Evolutionary conservation across 257 asterid species (phyloP), one percentile per base, ranked within the genome.

Genomic region (Coffea canephora): DNA sequence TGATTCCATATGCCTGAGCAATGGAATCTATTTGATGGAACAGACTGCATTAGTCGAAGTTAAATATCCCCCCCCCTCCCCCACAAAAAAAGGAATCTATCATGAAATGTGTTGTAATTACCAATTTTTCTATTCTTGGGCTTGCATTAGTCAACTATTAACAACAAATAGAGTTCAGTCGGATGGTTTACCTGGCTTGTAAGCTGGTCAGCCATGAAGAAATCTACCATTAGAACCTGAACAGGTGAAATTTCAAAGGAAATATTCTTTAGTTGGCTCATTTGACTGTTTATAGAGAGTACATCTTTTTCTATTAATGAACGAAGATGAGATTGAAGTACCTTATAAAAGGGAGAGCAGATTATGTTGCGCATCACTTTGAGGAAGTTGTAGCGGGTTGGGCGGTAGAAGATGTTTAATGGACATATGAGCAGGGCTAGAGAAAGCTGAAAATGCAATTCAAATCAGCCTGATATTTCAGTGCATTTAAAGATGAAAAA

Each of bases 201-300:
- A 1, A 96, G 91, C 79, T 96, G 99, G 85, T 96, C 98, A 59
- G 99, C 99, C 99, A 96, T 96, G 93, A 94, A 94, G 83, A 96
- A 92, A 52, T 96, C 98, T 1, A 90, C 99, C 96, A 96, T 34
- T 90, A 92, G 78, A 73, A 93, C 98, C 97, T 93, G 85, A 41
- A 79, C 4, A 8, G 69, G 8, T 71, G 74, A 50, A 5, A 72
- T 43, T 4, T 83, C 34, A 79, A 61, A 34, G 79, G 13, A 43
- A 77, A 65, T 71, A 48, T 41, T 39, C 46, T 14, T 19, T 36
- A 43, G 39, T 69, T 50, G 69, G 36, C 4, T 25, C 27, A 78
- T 27, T 54, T 61, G 76, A 36, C 0, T 49, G 65, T 52, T 45
- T 4, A 27, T 43, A 23, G 25, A 3, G 54, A 25, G 18, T 10